Percentiles rank a stretch among this genome's conserved stretches.
Conservation (phyloP, 257 asterid species). For the Rhazya stricta region DNA sequence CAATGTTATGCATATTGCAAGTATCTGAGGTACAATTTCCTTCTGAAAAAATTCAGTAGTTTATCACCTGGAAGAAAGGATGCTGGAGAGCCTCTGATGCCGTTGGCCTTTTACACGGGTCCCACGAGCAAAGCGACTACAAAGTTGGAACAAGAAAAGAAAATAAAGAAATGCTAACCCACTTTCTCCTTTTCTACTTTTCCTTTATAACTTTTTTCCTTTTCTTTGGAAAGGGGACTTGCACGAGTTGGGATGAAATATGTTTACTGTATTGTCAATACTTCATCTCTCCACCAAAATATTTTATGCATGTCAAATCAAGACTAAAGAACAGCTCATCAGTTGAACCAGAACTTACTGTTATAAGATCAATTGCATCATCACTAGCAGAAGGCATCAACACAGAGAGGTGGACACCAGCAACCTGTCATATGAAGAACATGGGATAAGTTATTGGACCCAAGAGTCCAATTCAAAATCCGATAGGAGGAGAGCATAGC, state of each 20-base stretch:
- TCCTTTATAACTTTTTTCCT: no score
- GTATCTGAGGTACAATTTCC: background rate
- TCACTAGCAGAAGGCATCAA: slow-evolving; percentile 73
- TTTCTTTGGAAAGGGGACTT: background rate
- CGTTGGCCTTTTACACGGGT: slow-evolving; percentile 86
- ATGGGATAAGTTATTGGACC: background rate
- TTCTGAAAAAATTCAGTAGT: background rate
- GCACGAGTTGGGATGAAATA: background rate
- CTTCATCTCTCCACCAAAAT: background rate
- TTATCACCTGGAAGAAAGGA: slow-evolving; percentile 81
- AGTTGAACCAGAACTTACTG: slow-evolving; percentile 39
- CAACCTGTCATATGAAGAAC: slow-evolving; percentile 17
- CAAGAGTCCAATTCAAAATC: no score
- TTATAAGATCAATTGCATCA: slow-evolving; percentile 64
- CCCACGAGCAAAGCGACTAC: slow-evolving; percentile 90
- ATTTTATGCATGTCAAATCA: background rate
- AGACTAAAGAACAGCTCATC: background rate
- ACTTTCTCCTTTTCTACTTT: no score
- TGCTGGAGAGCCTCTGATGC: slow-evolving; percentile 86
- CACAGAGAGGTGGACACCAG: slow-evolving; percentile 42
- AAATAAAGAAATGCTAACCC: background rate
- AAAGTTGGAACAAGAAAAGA: slow-evolving; percentile 3
- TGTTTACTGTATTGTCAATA: background rate
- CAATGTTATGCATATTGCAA: background rate
- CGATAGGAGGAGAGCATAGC: no score